A percentile compares a stretch with the other conserved stretches of the same genome.
Evolutionary conservation across 352 stramenopile genomes (phyloP).

Genomic region (Phytophthora pisi): DNA sequence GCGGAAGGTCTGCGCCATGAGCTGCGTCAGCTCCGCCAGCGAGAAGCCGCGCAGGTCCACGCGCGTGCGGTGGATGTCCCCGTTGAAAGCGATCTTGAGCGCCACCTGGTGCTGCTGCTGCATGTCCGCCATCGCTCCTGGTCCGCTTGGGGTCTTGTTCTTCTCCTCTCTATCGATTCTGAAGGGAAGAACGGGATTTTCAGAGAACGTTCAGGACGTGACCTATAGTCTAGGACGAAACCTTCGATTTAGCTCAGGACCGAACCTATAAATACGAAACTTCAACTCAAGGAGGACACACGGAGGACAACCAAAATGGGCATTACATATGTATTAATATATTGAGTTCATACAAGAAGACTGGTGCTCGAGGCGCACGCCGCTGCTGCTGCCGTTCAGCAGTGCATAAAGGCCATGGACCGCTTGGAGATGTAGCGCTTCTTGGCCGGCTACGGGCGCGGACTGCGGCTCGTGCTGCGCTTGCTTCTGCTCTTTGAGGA

Average conservation of each 20-base stretch:
- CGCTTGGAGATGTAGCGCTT: conserved; percentile 25
- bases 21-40: conserved; percentile 49
- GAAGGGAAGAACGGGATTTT: background rate
- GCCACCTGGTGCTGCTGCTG: conserved; percentile 41
- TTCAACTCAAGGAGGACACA: background rate
- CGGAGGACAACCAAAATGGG: background rate
- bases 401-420: conserved; percentile 21
- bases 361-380: no score
- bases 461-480: background rate
- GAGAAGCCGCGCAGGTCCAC: conserved; percentile 64
- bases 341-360: no score
- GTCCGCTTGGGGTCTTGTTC: no score
- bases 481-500: conserved; percentile 7
- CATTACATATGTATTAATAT: background rate
- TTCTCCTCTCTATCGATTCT: background rate
- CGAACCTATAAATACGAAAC: background rate
- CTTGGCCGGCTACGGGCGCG: conserved; percentile 16
- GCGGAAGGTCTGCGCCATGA: conserved; percentile 67
- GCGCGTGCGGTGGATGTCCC: conserved; percentile 78
- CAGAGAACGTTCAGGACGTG: no score
- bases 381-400: background rate
- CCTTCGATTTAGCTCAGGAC: no score
- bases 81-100: conserved; percentile 81
- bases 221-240: no score
- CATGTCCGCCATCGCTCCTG: conserved; percentile 8